Evolutionary conservation across 768 basidiomycete genomes (phyloP).

Genomic region (Suillus spraguei): DNA sequence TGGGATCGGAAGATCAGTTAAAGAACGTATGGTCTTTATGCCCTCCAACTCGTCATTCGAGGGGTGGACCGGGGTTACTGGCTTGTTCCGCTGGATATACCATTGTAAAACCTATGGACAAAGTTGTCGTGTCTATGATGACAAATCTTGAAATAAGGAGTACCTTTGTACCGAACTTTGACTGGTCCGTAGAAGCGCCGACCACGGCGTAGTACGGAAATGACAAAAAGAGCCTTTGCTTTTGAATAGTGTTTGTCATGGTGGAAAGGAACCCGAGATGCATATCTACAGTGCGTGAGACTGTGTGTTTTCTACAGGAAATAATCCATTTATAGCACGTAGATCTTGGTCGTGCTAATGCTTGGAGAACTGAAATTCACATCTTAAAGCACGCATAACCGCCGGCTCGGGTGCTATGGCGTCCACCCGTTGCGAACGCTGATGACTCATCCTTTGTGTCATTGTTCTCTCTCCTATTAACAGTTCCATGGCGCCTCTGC

Average conservation of each 20-base stretch:
- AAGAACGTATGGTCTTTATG: slow-evolving; percentile 51
- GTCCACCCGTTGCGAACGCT: too few relatives aligned
- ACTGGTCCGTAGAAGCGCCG: slow-evolving; percentile 79
- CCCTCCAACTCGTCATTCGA: slow-evolving; percentile 76
- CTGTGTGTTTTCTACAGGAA: background rate
- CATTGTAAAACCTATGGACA: slow-evolving; percentile 68
- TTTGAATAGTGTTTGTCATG: slow-evolving; percentile 41
- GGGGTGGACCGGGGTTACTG: slow-evolving; percentile 76
- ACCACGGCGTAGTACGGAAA: slow-evolving; percentile 74
- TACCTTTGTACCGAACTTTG: slow-evolving; percentile 80
- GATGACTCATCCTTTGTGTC: too few relatives aligned
- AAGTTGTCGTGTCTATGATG: background rate
- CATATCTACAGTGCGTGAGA: background rate
- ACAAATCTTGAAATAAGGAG: slow-evolving; percentile 2
- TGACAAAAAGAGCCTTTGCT: slow-evolving; percentile 57
- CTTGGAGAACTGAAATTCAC: background rate
- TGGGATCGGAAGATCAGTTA: slow-evolving; percentile 61
- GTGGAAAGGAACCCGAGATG: slow-evolving; percentile 11
- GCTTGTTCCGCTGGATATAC: slow-evolving; percentile 62
- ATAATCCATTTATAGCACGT: slow-evolving; percentile 1
- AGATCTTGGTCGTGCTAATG: background rate
- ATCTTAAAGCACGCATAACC: too few relatives aligned
- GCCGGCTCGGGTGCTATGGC: too few relatives aligned
- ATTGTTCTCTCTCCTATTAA: too few relatives aligned
- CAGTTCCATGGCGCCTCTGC: too few relatives aligned